Base-by-base conservation (phyloP, 2,329 filamentous ascomycete genomes). In the Penicillium sp. region DNA sequence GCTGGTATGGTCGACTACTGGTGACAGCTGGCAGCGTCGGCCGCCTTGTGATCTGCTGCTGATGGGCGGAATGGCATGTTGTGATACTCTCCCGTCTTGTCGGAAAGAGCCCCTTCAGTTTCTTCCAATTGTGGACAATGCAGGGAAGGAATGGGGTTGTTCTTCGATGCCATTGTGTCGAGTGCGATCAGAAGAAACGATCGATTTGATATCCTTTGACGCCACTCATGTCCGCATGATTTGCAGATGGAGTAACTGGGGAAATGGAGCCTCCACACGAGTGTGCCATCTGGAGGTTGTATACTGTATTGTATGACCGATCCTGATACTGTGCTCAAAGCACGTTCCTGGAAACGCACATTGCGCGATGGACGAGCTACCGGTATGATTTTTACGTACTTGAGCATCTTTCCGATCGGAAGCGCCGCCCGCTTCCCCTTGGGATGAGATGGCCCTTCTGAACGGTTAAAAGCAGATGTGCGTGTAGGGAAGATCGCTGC, bases 381-480 rank as follows among this genome's bases (percentile, higher is more conserved):
- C 46, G 44, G 35, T 56, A 56, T 49, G 29, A 55, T 63, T 59
- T 58, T 58, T 61, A 57, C 58, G 11, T 41, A 41, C 60, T 63
- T 66, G 58, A 56, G 48, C 66, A 70, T 67, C 66, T 63, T 30
- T 59, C 57, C 59, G 69, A 69, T 70, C 68, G 71, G 71, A 71
- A 72, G 58, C 65, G 61, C 63, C 52, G 58, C 17, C 41, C 45
- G 64, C 56, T 65, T 74, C 71, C 72, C 69, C 71, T 26, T 70
- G 71, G 70, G 69, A 74, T 73, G 71, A 45, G 61, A 69, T 65
- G 64, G 62, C 69, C 68, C 69, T 71, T 70, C 61, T 67, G 68
- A 63, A 64, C 63, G 68, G 66, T 62, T 69, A 71, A 66, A 69
- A 57, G 62, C 66, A 67, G 64, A 15, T 7, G 48, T 21, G 23